phyloP scores from a whole-genome alignment of 306 rosid species.

The Benincasa hispida region DNA sequence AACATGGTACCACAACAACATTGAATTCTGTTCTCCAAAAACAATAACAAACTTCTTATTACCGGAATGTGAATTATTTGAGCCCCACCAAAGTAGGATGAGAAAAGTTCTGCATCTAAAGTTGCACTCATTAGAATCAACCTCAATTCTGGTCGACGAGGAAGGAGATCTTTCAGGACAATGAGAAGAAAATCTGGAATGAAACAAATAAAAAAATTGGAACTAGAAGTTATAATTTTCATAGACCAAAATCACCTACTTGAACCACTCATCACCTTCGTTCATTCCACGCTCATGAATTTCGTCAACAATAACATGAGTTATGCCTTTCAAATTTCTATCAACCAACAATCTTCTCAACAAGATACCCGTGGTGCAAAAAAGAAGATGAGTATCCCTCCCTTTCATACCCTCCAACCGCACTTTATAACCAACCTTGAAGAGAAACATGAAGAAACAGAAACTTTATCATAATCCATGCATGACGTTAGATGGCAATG shows the following conservation, averaged over 20 bases:
- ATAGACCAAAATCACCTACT: slow-evolving; percentile 11
- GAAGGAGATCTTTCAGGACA: slow-evolving; percentile 89
- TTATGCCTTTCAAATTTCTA: slow-evolving; percentile 70
- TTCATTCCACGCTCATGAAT: slow-evolving; percentile 99
- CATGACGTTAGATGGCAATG: slow-evolving; percentile 1
- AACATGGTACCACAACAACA: neutral
- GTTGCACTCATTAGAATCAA: slow-evolving; percentile 96
- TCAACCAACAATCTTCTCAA: slow-evolving; percentile 86
- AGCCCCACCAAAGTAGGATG: slow-evolving; percentile 65
- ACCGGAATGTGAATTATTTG: slow-evolving; percentile 56
- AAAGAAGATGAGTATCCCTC: slow-evolving; percentile 79
- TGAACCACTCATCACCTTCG: slow-evolving; percentile 56
- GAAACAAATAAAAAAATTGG: slow-evolving; percentile 15
- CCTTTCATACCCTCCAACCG: slow-evolving; percentile 95
- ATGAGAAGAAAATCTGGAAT: slow-evolving; percentile 89
- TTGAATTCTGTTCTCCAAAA: neutral
- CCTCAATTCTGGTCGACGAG: slow-evolving; percentile 71
- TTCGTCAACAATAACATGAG: slow-evolving; percentile 94
- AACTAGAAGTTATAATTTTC: slow-evolving; percentile 21
- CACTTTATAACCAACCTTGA: slow-evolving; percentile 90
- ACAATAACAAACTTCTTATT: slow-evolving; percentile 7
- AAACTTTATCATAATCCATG: slow-evolving; percentile 5
- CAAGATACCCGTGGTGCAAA: slow-evolving; percentile 95
- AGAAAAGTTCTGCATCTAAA: slow-evolving; percentile 82
- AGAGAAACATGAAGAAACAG: slow-evolving; percentile 12